Conservation (phyloP, 345 rosid species). For the Ceriops zippeliana region DNA sequence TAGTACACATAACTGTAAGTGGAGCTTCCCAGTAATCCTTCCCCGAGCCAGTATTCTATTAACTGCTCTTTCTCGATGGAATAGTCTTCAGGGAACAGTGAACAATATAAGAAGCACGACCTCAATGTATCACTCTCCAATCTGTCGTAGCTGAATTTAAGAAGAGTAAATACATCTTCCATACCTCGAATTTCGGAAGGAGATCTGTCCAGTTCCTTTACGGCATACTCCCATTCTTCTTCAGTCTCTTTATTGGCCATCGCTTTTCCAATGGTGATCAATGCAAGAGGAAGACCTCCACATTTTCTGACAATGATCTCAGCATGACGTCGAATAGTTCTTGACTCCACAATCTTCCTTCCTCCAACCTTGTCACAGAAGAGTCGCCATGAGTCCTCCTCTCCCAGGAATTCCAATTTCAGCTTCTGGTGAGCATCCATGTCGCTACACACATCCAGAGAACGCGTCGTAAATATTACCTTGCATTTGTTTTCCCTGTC, state of each 20-base stretch:
- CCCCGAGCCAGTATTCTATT: conserved; percentile 43
- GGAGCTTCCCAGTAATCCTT: conserved; percentile 33
- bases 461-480: conserved; percentile 27
- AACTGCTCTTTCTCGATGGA: conserved; percentile 37
- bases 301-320: conserved; percentile 41
- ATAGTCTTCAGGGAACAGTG: conserved; percentile 41
- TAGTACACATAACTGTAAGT: conserved; percentile 21
- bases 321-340: conserved; percentile 23
- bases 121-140: conserved; percentile 35
- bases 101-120: conserved; percentile 46
- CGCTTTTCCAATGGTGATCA: conserved; percentile 41
- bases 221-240: conserved; percentile 44
- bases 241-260: conserved; percentile 45
- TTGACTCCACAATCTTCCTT: conserved; percentile 27
- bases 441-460: conserved; percentile 21
- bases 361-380: conserved; percentile 23
- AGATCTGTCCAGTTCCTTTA: conserved; percentile 29
- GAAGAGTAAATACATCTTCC: conserved; percentile 39
- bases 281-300: conserved; percentile 48
- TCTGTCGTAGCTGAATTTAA: conserved; percentile 43
- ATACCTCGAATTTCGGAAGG: conserved; percentile 43
- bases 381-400: conserved; percentile 22
- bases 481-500: conserved; percentile 27
- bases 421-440: conserved; percentile 23
- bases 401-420: conserved; percentile 22